Evolutionary conservation across 106 monocot species (phyloP).

Genomic region (Triglochin maritima): DNA sequence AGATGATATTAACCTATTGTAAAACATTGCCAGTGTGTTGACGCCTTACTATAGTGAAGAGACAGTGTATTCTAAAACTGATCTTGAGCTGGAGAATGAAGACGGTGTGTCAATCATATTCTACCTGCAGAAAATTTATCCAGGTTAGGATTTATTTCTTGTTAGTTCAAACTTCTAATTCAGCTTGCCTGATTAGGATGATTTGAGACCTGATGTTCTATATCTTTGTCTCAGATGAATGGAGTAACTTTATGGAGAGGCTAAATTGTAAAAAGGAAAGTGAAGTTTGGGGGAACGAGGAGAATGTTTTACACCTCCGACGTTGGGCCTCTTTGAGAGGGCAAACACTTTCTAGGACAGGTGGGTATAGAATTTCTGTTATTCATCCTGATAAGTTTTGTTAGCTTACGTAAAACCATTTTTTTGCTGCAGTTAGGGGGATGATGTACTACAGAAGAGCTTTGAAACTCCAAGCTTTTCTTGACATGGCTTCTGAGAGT

Average conservation of each 20-base stretch:
- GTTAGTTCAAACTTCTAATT: not conserved
- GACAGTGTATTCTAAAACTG: conserved; percentile 85
- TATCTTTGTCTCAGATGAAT: conserved; percentile 58
- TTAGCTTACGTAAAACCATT: conserved; percentile 1
- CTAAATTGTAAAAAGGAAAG: conserved; percentile 76
- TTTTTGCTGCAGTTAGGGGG: conserved; percentile 65
- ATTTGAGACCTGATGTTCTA: not conserved
- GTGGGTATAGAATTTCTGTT: conserved; percentile 16
- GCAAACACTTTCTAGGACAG: conserved; percentile 95
- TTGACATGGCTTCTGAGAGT: conserved; percentile 95
- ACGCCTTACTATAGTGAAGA: conserved; percentile 99
- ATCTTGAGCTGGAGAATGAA: conserved; percentile 99
- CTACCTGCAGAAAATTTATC: conserved; percentile 96
- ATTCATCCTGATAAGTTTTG: not conserved
- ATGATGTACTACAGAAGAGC: conserved; percentile 99
- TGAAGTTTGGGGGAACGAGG: conserved; percentile 92
- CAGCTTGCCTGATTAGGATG: not conserved
- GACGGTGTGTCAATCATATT: conserved; percentile 97
- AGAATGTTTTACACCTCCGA: conserved; percentile 95
- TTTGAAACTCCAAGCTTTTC: conserved; percentile 93
- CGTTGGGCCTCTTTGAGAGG: conserved; percentile 96
- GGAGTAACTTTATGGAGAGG: conserved; percentile 98
- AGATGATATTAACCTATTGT: too few relatives aligned
- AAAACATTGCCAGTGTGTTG: conserved; percentile 59
- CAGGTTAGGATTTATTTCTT: conserved; percentile 37